These are phyloP conservation scores for Suhomyces vadensis DNA, from an alignment of 805 yeast genomes.

Conservation along the genomic window DNA sequence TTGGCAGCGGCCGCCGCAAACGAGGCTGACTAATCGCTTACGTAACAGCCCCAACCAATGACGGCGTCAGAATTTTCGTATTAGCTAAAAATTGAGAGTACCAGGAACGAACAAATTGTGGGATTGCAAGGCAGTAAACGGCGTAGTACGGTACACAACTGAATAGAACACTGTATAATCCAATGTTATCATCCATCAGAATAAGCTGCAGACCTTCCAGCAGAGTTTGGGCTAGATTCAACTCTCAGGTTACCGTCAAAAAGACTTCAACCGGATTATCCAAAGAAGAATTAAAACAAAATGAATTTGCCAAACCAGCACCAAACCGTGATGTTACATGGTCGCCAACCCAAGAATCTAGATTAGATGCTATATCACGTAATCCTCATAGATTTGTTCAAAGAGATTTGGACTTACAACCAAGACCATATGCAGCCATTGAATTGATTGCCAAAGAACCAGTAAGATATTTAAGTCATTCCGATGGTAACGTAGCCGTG, in stretches of 20 bases:
- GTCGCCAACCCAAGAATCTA: constrained; percentile 67
- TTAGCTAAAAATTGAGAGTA: constrained; percentile 1
- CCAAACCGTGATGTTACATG: constrained; percentile 73
- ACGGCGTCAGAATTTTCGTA: constrained; percentile 5
- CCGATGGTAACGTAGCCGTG: constrained; percentile 61
- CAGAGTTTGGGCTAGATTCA: constrained; percentile 11
- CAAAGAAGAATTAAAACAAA: constrained; percentile 20
- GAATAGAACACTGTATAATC: constrained; percentile 1
- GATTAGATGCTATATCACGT: constrained; percentile 52
- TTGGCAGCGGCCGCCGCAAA: not conserved
- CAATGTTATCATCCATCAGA: constrained; percentile 14
- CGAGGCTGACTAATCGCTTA: constrained; percentile 1
- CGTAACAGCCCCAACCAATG: constrained; percentile 1
- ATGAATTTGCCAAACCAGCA: constrained; percentile 57
- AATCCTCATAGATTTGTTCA: constrained; percentile 69
- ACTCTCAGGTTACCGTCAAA: constrained; percentile 12
- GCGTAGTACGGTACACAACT: too few relatives aligned
- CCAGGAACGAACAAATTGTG: not conserved
- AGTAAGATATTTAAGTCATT: constrained; percentile 54
- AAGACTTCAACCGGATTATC: constrained; percentile 18
- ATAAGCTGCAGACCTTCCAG: constrained; percentile 7
- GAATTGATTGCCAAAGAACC: constrained; percentile 79
- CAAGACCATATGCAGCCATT: constrained; percentile 81
- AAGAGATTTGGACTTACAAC: constrained; percentile 65
- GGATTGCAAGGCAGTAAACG: too few relatives aligned